Percentiles rank a stretch among this genome's conserved stretches.
phyloP scores from a whole-genome alignment of 176 grass and related monocot genomes.

The Themeda triandra region DNA sequence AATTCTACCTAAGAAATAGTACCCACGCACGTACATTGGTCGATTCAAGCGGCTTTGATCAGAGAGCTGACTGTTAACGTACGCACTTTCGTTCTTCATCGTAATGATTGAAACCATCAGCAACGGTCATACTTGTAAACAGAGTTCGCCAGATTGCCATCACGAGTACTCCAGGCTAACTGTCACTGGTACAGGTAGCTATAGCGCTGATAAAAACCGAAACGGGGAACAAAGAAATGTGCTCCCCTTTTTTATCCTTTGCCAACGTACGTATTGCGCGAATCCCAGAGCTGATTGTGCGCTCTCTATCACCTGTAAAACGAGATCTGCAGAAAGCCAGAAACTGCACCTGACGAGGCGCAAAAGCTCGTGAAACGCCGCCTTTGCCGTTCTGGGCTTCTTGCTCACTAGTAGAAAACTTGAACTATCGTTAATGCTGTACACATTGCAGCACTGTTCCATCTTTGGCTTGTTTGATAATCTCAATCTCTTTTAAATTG shows the following conservation, averaged over 20 bases:
- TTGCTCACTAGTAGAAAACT: background rate
- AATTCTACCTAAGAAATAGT: background rate
- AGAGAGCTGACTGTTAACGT: background rate
- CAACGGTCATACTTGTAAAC: background rate
- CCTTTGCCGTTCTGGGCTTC: background rate
- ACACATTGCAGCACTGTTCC: background rate
- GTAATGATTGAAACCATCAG: background rate
- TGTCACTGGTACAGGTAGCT: background rate
- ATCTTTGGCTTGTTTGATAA: background rate
- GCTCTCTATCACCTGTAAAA: constrained; percentile 3
- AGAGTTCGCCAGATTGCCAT: background rate
- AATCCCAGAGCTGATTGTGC: background rate
- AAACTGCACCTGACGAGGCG: no score
- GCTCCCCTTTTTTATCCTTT: background rate
- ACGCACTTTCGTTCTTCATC: background rate
- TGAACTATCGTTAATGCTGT: background rate
- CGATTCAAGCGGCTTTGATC: background rate
- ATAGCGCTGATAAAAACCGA: background rate
- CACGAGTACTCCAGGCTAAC: background rate
- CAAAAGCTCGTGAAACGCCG: background rate
- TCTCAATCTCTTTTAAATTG: no score
- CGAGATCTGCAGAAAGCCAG: background rate
- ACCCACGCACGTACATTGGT: background rate
- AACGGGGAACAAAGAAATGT: background rate
- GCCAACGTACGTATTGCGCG: background rate